Conservation (phyloP, 257 asterid species). For the Solanum phureja region DNA sequence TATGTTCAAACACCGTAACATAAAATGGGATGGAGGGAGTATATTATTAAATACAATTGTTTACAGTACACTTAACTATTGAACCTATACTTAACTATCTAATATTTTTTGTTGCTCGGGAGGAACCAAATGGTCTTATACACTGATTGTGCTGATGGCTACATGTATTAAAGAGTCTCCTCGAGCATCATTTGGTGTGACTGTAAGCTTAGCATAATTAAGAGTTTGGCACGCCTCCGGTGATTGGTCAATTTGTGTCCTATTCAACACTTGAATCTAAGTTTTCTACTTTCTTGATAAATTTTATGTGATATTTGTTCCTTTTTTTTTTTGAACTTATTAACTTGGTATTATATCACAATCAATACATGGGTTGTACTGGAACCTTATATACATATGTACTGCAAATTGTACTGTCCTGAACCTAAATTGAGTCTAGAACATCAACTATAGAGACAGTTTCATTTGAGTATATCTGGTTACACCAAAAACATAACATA, state of each 20-base stretch:
- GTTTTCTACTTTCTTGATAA: not conserved
- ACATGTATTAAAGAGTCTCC: not conserved
- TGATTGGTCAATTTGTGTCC: not conserved
- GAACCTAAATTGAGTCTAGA: too few species aligned
- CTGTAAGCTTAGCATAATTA: not conserved
- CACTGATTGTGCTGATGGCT: not conserved
- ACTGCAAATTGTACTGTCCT: too few species aligned
- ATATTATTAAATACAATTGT: not conserved
- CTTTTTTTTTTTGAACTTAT: not conserved
- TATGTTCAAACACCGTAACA: not conserved
- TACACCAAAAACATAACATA: too few species aligned
- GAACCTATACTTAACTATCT: not conserved
- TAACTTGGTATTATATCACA: too few species aligned
- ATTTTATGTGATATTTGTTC: not conserved
- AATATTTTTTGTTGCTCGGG: not conserved
- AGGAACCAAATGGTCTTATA: not conserved
- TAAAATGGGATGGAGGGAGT: not conserved
- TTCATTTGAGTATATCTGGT: too few species aligned
- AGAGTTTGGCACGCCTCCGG: not conserved
- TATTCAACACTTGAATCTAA: not conserved
- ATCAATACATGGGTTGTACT: too few species aligned
- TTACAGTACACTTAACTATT: not conserved
- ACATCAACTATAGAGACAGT: too few species aligned
- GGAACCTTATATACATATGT: too few species aligned
- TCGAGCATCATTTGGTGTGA: not conserved